phyloP scores from a whole-genome alignment of 441 rosid species.

The Erodium trifolium region DNA sequence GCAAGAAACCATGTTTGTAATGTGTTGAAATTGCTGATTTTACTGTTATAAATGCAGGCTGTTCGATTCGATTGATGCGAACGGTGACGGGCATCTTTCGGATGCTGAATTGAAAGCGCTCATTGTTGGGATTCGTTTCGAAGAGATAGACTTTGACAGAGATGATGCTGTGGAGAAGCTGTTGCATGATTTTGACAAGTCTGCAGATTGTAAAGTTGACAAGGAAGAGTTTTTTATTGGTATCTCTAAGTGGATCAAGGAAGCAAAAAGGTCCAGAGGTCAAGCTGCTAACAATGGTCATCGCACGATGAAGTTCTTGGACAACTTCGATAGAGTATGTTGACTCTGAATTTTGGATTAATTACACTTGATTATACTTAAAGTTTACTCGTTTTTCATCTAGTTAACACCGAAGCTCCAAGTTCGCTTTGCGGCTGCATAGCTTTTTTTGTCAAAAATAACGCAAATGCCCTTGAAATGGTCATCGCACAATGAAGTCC shows the following conservation, averaged over 20 bases:
- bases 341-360: neutral
- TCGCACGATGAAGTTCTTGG: neutral
- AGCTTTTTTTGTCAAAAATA: no score
- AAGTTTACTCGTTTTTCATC: no score
- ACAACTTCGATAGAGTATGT: neutral
- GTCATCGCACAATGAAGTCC: no score
- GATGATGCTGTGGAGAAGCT: neutral
- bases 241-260: neutral
- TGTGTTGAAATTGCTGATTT: neutral
- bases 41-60: neutral
- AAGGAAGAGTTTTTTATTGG: neutral
- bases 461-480: no score
- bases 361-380: no score
- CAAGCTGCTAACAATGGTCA: neutral
- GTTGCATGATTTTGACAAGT: neutral
- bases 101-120: neutral
- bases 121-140: neutral
- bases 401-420: no score
- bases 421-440: no score
- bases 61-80: neutral
- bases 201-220: neutral
- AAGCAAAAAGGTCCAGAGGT: neutral
- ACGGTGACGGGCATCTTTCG: neutral
- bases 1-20: neutral
- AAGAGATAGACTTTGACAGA: neutral